These are phyloP conservation scores for Ophiocordyceps camponoti-leonardi DNA, from an alignment of 2,329 filamentous ascomycete species.

Conservation along the genomic window DNA sequence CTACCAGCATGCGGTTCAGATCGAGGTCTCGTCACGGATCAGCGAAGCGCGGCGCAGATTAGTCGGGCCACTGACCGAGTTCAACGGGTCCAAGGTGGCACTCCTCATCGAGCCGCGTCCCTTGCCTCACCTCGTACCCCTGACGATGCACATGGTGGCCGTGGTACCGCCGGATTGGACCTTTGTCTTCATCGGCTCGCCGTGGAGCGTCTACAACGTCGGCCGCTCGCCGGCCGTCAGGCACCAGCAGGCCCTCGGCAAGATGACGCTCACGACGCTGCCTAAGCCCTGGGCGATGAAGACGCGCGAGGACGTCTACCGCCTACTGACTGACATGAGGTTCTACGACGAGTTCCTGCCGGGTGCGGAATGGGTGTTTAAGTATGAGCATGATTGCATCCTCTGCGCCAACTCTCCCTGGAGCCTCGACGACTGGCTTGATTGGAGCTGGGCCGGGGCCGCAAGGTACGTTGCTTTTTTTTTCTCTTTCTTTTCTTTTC, in stretches of 20 bases:
- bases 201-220: conserved; percentile 26
- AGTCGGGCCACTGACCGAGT: conserved; percentile 15
- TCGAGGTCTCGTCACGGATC: conserved; percentile 18
- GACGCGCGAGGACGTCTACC: conserved; percentile 28
- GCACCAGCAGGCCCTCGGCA: conserved; percentile 30
- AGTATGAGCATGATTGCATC: conserved; percentile 38
- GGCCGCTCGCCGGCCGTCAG: conserved; percentile 26
- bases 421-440: conserved; percentile 34
- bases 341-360: conserved; percentile 36
- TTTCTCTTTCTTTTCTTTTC: not conserved
- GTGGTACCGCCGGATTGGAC: conserved; percentile 37
- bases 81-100: conserved; percentile 32
- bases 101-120: conserved; percentile 32
- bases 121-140: conserved; percentile 28
- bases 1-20: conserved; percentile 25
- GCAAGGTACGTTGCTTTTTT: conserved; percentile 18
- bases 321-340: conserved; percentile 29
- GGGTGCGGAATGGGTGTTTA: conserved; percentile 33
- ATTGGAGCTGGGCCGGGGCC: conserved; percentile 37
- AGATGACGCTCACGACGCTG: conserved; percentile 31
- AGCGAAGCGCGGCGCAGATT: conserved; percentile 22
- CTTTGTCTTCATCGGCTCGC: conserved; percentile 33
- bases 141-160: conserved; percentile 32
- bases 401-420: conserved; percentile 34
- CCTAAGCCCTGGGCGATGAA: conserved; percentile 28